Evolutionary conservation across 1,284 basidiomycete genomes (phyloP), one percentile per base, ranked within the genome.

Genomic region (Puccinia coronata): DNA sequence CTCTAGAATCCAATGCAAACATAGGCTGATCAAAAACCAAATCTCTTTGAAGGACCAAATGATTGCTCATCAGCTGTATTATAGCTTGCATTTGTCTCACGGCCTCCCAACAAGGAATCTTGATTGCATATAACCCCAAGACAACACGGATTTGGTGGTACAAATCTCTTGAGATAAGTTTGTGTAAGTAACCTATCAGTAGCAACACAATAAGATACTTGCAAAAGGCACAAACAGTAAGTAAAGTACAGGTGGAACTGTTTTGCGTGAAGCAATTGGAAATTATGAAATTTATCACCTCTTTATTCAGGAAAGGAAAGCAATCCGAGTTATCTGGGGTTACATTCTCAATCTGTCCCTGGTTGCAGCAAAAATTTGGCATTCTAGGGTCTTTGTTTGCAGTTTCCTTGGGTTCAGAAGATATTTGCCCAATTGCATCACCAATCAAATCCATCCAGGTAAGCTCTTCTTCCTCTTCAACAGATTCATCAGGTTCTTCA

Each of bases 241-340:
- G n/a, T n/a, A n/a, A n/a, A n/a, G n/a, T n/a, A n/a, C n/a, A n/a
- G n/a, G n/a, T n/a, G n/a, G n/a, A n/a, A n/a, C n/a, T n/a, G n/a
- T n/a, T n/a, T n/a, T n/a, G n/a, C n/a, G n/a, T n/a, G n/a, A n/a
- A n/a, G n/a, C n/a, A n/a, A n/a, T n/a, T n/a, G n/a, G n/a, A n/a
- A n/a, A n/a, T n/a, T n/a, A n/a, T n/a, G n/a, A 28, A 25, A 28
- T 8, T 23, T 31, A 31, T 65, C 23, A 65, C 63, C 34, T 39
- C 36, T 43, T 65, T 65, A 31, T 25, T 65, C 41, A 20, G 4
- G 23, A 65, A 65, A 65, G 63, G 63, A 43, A 65, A 65, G 34
- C 63, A 65, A 28, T 12, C n/a, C 11, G 63, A 39, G 31, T 65
- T 31, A 39, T 39, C 28, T 18, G 55, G n/a, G 2, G n/a, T 59